A percentile compares a stretch with the other conserved stretches of the same genome.
These are phyloP conservation scores for Blastobotrys apis DNA, from an alignment of 1,139 yeast genomes.

Conservation along the genomic window DNA sequence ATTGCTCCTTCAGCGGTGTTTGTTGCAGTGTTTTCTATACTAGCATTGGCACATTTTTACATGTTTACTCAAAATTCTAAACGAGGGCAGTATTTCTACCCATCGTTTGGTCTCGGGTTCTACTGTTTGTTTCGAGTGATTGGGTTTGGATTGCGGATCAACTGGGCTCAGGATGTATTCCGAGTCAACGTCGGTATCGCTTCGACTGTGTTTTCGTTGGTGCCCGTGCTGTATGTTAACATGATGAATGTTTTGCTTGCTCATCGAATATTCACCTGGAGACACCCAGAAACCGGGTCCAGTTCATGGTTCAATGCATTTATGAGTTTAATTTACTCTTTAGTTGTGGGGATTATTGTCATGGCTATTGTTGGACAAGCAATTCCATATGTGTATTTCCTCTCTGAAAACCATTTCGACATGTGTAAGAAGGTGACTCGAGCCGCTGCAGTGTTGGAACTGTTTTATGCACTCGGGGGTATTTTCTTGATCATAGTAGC, in stretches of 20 bases:
- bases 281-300: constrained; percentile 75
- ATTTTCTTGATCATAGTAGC: constrained; percentile 48
- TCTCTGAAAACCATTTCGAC: constrained; percentile 44
- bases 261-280: constrained; percentile 75
- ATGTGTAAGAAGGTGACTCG: constrained; percentile 56
- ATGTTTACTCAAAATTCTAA: constrained; percentile 49
- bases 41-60: constrained; percentile 46
- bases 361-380: constrained; percentile 67
- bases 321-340: constrained; percentile 50
- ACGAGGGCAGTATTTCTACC: constrained; percentile 63
- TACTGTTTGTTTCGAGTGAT: constrained; percentile 51
- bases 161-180: constrained; percentile 52
- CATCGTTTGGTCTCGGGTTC: constrained; percentile 52
- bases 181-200: constrained; percentile 52
- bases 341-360: constrained; percentile 56
- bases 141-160: constrained; percentile 59
- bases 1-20: constrained; percentile 61
- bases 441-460: constrained; percentile 54
- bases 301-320: constrained; percentile 49
- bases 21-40: constrained; percentile 48
- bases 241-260: constrained; percentile 61
- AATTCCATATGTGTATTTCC: constrained; percentile 57
- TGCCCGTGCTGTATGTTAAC: constrained; percentile 40
- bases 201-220: constrained; percentile 53
- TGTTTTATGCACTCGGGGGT: constrained; percentile 57